Percentiles rank a stretch among this genome's conserved stretches.
Evolutionary conservation across 176 grass and related monocot species (phyloP).

Genomic region (Carex parvula): DNA sequence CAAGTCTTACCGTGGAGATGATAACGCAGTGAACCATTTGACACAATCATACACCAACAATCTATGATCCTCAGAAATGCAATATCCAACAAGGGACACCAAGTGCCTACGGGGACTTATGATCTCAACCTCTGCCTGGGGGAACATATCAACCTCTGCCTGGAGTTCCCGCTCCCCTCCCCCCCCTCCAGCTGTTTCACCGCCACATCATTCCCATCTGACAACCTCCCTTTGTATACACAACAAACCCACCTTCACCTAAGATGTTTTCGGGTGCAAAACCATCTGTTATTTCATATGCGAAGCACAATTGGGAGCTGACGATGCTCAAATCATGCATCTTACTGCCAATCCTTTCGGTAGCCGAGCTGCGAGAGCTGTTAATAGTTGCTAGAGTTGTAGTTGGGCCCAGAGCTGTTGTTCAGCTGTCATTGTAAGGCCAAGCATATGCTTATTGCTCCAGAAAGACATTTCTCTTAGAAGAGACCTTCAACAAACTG

Average conservation of each 20-base stretch:
- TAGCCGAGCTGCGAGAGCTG: slow-evolving; percentile 23
- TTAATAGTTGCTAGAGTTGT: slow-evolving; percentile 1
- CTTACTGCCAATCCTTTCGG: slow-evolving; percentile 12
- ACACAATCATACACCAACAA: slow-evolving; percentile 78
- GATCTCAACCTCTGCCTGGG: slow-evolving; percentile 97
- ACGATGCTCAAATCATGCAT: slow-evolving; percentile 43
- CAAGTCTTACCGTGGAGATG: slow-evolving; percentile 71
- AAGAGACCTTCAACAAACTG: no score
- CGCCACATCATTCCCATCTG: slow-evolving; percentile 60
- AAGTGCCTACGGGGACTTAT: slow-evolving; percentile 87
- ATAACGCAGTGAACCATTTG: slow-evolving; percentile 75
- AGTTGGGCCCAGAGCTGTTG: neutral
- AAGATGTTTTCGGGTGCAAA: slow-evolving; percentile 65
- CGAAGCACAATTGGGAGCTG: slow-evolving; percentile 53
- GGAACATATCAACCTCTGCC: no score
- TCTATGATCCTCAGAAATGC: slow-evolving; percentile 71
- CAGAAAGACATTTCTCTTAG: no score
- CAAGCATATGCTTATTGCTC: no score
- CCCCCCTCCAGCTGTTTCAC: slow-evolving; percentile 88
- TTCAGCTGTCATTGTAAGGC: neutral
- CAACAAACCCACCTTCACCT: slow-evolving; percentile 90
- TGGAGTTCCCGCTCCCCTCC: slow-evolving; percentile 85
- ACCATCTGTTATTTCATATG: slow-evolving; percentile 64
- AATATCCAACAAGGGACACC: slow-evolving; percentile 80
- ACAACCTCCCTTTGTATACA: slow-evolving; percentile 72